Percentiles rank a stretch among this genome's conserved stretches.
These are phyloP conservation scores for Colletotrichum sp. DNA, from an alignment of 2,329 filamentous ascomycete genomes.

Conservation along the genomic window DNA sequence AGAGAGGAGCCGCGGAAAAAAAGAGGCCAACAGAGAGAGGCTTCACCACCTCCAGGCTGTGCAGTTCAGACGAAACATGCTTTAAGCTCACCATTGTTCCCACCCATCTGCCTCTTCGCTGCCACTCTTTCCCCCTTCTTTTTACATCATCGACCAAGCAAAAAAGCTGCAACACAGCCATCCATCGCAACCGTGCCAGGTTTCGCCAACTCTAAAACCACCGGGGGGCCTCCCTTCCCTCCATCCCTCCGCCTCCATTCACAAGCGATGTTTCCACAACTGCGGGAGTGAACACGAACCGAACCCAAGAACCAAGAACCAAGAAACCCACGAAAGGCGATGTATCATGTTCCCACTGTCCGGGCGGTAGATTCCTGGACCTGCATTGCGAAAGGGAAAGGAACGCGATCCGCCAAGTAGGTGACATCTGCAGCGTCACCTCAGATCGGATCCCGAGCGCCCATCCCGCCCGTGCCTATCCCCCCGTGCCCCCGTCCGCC, in stretches of 20 bases:
- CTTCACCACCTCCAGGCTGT: background rate
- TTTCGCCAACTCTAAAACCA: background rate
- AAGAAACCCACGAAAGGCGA: background rate
- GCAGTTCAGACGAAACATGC: slow-evolving; percentile 9
- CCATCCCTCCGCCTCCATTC: background rate
- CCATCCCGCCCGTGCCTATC: background rate
- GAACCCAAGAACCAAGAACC: background rate
- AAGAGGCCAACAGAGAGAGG: background rate
- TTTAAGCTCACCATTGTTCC: background rate
- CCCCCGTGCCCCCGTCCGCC: background rate
- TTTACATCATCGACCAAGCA: background rate
- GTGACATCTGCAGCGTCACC: background rate
- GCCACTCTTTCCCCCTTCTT: background rate
- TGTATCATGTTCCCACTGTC: background rate
- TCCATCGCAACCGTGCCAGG: background rate
- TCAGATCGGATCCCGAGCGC: background rate
- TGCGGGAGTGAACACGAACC: background rate
- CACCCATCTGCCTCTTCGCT: background rate
- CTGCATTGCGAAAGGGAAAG: background rate
- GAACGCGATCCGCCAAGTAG: background rate
- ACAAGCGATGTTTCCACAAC: background rate
- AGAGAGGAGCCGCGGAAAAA: background rate
- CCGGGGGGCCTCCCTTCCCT: background rate
- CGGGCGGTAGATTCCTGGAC: background rate
- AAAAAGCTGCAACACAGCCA: background rate